Evolutionary conservation across 495 filamentous ascomycete species (phyloP).

Genomic region (Penicillium samsonianum): DNA sequence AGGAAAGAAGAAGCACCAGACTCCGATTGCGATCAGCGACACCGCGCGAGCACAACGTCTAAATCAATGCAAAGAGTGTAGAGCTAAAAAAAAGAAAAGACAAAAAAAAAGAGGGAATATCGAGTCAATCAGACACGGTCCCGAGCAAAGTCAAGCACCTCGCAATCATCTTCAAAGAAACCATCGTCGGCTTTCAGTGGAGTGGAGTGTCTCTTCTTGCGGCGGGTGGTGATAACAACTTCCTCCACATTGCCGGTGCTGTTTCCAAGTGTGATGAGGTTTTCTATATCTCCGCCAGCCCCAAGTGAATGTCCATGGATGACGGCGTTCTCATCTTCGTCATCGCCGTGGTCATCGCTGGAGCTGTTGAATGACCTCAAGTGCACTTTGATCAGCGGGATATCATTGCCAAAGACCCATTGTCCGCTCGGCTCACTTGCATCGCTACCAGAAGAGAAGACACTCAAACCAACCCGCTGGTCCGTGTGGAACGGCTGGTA

Average conservation of each 20-base stretch:
- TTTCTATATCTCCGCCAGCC: slow-evolving; percentile 50
- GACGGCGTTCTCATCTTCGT: slow-evolving; percentile 44
- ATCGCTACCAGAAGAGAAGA: slow-evolving; percentile 46
- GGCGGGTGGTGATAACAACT: slow-evolving; percentile 76
- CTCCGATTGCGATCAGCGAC: slow-evolving; percentile 24
- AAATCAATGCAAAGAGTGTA: slow-evolving; percentile 19
- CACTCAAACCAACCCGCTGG: slow-evolving; percentile 68
- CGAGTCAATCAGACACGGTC: slow-evolving; percentile 65
- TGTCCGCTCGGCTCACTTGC: slow-evolving; percentile 33
- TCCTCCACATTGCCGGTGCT: slow-evolving; percentile 71
- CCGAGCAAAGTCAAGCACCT: slow-evolving; percentile 87
- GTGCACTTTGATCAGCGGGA: slow-evolving; percentile 63
- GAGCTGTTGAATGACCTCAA: slow-evolving; percentile 49
- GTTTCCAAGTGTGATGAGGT: slow-evolving; percentile 53
- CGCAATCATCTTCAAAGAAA: slow-evolving; percentile 93
- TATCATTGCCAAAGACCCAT: slow-evolving; percentile 73
- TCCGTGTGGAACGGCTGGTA: slow-evolving; percentile 93
- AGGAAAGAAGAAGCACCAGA: slow-evolving; percentile 16
- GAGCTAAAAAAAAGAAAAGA: slow-evolving; percentile 12
- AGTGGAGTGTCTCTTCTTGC: slow-evolving; percentile 55
- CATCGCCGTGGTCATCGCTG: slow-evolving; percentile 53
- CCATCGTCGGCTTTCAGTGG: slow-evolving; percentile 65
- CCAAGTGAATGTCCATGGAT: slow-evolving; percentile 41
- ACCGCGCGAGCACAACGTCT: slow-evolving; percentile 24
- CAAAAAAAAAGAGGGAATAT: slow-evolving; percentile 4